Base-by-base conservation (phyloP, 2,329 filamentous ascomycete species). In the Fusarium keratoplasticum region DNA sequence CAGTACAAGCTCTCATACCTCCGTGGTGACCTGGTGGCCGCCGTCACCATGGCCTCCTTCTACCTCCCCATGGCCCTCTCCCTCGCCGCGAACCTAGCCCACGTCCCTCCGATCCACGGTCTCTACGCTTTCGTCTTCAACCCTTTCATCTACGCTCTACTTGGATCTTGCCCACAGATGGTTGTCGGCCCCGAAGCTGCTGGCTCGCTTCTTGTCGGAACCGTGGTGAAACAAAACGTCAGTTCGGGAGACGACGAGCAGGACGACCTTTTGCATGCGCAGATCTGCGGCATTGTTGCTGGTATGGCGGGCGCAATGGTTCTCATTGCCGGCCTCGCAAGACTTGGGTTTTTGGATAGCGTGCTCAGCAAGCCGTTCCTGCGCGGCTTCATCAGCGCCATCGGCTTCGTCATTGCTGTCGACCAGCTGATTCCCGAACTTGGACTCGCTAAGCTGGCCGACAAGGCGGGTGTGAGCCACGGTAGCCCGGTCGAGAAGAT, bases 51-150 rank as follows among this genome's bases (percentile, higher is more conserved):
- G 86, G 94, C 96, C n/a, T 98, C 95, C 29, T 96, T 99, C 85
- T 99, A 99, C 82, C 93, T 99, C 40, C 96, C 96, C 61, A 98
- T 99, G 95, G 93, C 95, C 0, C 89, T 99, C 16, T 98, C 96
- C 0, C 93, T 97, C 73, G 95, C 96, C 64, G 91, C 94, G 44
- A 98, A 98, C 80, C 91, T 99, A 47, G 95, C 93, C 7, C 96
- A 98, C 81, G 91, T 98, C 2, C 95, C 96, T 10, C 93, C 96
- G 0, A 95, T 98, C 78, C 96, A 98, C 79, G 96, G 96, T 1
- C 88, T 99, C 5, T 99, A 98, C 84, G 91, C 94, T 18, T 98
- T 98, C 81, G 94, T 97, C 71, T 94, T 98, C 85, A 95, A 95
- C 68, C 96, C 96, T 0, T 84, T 98, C 63, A 87, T 98, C 36